phyloP scores from a whole-genome alignment of 192 early-diverging fungal genomes.

The Rhizophagus sp. region DNA sequence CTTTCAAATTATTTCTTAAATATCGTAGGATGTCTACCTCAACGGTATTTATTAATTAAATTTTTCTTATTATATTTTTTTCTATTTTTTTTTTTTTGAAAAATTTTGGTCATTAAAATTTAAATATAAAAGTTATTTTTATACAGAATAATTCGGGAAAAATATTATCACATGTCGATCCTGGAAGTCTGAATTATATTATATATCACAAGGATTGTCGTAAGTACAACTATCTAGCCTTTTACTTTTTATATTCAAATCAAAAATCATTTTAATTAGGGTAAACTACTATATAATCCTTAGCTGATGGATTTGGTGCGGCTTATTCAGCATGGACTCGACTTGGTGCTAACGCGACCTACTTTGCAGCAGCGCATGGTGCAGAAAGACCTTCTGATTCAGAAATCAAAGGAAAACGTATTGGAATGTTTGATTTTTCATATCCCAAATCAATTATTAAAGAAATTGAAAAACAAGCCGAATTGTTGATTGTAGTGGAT shows the following conservation, averaged over 20 bases:
- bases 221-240: neutral
- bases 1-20: no score
- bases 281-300: no score
- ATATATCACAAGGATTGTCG: slow-evolving; percentile 10
- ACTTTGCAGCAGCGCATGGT: slow-evolving; percentile 2
- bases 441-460: neutral
- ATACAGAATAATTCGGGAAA: neutral
- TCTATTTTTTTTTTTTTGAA: neutral
- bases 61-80: no score
- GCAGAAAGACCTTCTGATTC: neutral
- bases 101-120: neutral
- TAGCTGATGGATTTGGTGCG: slow-evolving; percentile 12
- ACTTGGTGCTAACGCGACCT: neutral
- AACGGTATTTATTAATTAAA: neutral
- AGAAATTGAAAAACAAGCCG: slow-evolving; percentile 12
- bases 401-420: neutral
- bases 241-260: neutral
- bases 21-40: neutral
- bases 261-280: neutral
- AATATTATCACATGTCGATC: slow-evolving; percentile 8
- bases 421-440: slow-evolving; percentile 6
- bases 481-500: neutral
- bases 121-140: neutral
- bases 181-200: slow-evolving; percentile 12
- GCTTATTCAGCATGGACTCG: slow-evolving; percentile 7